These are phyloP conservation scores for Leccinum pallidistipes DNA, from an alignment of 1,284 basidiomycete species.

Conservation along the genomic window DNA sequence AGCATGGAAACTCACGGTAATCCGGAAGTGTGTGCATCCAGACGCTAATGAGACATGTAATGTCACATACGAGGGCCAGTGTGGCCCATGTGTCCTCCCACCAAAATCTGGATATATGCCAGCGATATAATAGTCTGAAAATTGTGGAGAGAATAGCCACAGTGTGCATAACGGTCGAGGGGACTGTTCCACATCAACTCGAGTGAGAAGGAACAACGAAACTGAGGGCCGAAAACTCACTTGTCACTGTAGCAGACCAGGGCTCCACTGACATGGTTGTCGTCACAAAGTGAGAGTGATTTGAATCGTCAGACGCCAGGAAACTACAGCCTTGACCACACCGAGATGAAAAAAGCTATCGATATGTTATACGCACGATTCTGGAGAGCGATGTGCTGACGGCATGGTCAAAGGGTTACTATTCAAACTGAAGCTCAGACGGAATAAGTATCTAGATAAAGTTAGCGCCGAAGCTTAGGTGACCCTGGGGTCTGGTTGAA, in stretches of 20 bases:
- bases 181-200: constrained; percentile 10
- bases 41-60: constrained; percentile 19
- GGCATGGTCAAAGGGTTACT: constrained; percentile 6
- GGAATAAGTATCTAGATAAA: background rate
- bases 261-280: background rate
- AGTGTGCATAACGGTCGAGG: constrained; percentile 20
- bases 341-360: background rate
- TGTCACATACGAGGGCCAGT: constrained; percentile 23
- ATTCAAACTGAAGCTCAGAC: background rate
- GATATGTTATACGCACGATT: background rate
- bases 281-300: background rate
- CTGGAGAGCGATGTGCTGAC: constrained; percentile 1
- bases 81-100: constrained; percentile 32
- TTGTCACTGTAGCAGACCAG: constrained; percentile 13
- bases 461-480: background rate
- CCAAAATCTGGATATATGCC: constrained; percentile 16
- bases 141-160: constrained; percentile 21
- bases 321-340: background rate
- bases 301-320: background rate
- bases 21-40: constrained; percentile 14
- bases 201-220: background rate
- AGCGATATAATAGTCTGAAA: constrained; percentile 26
- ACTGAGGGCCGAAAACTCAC: constrained; percentile 5
- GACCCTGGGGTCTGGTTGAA: constrained; percentile 3
- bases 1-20: constrained; percentile 5